Percentiles rank a stretch among this genome's conserved stretches.
Conservation (phyloP, 805 yeast species). For the Candida khao-thaluensis region DNA sequence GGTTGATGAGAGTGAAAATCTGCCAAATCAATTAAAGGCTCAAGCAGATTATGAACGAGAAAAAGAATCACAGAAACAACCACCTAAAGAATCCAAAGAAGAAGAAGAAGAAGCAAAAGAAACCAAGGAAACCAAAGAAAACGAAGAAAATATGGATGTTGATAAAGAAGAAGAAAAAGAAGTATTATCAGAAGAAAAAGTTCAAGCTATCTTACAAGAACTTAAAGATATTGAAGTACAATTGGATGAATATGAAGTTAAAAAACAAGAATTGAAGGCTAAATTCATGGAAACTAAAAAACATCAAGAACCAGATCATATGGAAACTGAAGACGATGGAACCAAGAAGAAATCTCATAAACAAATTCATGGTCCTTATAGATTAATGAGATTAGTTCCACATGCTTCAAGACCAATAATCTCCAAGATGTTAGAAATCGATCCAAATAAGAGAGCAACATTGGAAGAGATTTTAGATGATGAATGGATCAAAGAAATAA, state of each 20-base stretch:
- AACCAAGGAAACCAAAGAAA: conserved; percentile 1
- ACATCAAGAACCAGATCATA: conserved; percentile 11
- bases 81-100: background rate
- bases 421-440: conserved; percentile 62
- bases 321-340: conserved; percentile 16
- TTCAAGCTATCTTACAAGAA: conserved; percentile 31
- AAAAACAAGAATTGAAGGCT: conserved; percentile 35
- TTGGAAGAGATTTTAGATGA: conserved; percentile 64
- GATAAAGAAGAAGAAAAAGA: conserved; percentile 26
- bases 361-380: conserved; percentile 78
- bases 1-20: conserved; percentile 12
- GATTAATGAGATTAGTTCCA: conserved; percentile 76
- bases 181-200: conserved; percentile 31
- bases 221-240: conserved; percentile 36
- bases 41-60: background rate
- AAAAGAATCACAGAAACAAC: background rate
- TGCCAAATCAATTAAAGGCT: conserved; percentile 9
- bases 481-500: conserved; percentile 67
- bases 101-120: conserved; percentile 6
- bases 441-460: conserved; percentile 61
- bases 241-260: conserved; percentile 36
- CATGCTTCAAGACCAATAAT: conserved; percentile 80
- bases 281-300: conserved; percentile 23
- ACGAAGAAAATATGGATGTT: conserved; percentile 6
- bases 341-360: conserved; percentile 41